phyloP scores from a whole-genome alignment of 2,329 filamentous ascomycete genomes.

The Colletotrichum incanum region DNA sequence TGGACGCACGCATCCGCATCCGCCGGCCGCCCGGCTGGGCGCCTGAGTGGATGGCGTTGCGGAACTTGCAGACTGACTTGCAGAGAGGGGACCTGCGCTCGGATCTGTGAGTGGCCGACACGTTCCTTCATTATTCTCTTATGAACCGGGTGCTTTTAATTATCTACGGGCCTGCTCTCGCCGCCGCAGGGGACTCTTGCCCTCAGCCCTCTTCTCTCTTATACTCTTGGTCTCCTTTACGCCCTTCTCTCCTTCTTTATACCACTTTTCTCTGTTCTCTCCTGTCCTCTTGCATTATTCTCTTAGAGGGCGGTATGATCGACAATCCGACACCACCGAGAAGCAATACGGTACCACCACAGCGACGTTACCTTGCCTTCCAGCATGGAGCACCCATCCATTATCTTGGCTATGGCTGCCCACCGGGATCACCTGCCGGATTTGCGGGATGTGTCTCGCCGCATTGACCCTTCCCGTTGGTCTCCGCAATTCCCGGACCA shows the following conservation, averaged over 20 bases:
- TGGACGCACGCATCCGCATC: conserved; percentile 37
- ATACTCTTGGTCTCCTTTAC: background rate
- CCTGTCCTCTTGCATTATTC: conserved; percentile 17
- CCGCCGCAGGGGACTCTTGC: background rate
- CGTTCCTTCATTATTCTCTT: conserved; percentile 21
- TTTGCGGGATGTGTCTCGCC: conserved; percentile 8
- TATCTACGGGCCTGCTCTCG: conserved; percentile 38
- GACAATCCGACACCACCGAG: background rate
- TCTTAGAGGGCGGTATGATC: background rate
- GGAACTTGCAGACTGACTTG: conserved; percentile 27
- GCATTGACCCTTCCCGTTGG: conserved; percentile 22
- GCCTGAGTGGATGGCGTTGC: conserved; percentile 22
- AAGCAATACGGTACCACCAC: conserved; percentile 9
- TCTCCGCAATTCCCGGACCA: conserved; percentile 27
- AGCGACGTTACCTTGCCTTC: background rate
- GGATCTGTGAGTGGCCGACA: conserved; percentile 27
- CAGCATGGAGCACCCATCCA: conserved; percentile 4
- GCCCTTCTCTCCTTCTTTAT: background rate
- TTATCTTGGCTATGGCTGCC: conserved; percentile 14
- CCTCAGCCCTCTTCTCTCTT: background rate
- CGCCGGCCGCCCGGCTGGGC: conserved; percentile 36
- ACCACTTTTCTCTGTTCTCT: too few species aligned
- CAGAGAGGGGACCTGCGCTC: background rate
- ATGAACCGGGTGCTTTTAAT: conserved; percentile 33
- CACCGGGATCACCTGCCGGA: conserved; percentile 12